Conservation (phyloP, 441 rosid genomes). For the Bruguiera hainesii region DNA sequence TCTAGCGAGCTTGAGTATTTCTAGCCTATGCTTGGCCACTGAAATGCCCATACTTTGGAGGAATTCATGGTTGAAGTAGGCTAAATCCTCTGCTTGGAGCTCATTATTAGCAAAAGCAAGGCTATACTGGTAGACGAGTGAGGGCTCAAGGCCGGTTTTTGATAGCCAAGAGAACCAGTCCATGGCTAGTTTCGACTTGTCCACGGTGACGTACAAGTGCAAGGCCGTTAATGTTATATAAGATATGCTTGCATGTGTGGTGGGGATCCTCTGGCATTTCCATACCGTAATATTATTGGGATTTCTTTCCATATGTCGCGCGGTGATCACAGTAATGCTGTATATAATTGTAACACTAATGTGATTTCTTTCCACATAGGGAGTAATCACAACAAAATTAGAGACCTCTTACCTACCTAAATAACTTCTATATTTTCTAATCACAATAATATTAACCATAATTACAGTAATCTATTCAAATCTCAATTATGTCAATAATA, state of each 20-base stretch:
- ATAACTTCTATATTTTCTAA: too few relatives aligned
- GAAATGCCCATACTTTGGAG: constrained; percentile 73
- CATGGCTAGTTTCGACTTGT: constrained; percentile 31
- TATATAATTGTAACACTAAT: too few relatives aligned
- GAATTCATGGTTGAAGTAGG: constrained; percentile 62
- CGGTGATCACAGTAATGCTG: too few relatives aligned
- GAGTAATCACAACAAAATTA: too few relatives aligned
- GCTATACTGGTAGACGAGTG: constrained; percentile 62
- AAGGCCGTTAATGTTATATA: constrained; percentile 13
- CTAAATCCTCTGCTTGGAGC: constrained; percentile 57
- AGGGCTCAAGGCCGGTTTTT: constrained; percentile 51
- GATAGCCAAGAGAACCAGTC: constrained; percentile 91
- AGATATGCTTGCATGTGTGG: constrained; percentile 3
- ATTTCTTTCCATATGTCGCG: too few relatives aligned
- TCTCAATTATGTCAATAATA: too few relatives aligned
- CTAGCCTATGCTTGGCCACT: constrained; percentile 69
- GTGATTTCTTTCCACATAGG: too few relatives aligned
- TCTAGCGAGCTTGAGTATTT: constrained; percentile 66
- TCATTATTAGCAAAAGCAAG: constrained; percentile 52
- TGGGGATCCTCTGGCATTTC: constrained; percentile 11
- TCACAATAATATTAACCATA: too few relatives aligned
- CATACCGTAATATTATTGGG: too few relatives aligned
- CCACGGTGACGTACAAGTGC: constrained; percentile 14
- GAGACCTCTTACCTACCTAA: too few relatives aligned
- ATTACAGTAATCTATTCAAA: too few relatives aligned